Percentiles rank a stretch among this genome's conserved stretches.
These are phyloP conservation scores for Tulasnella calospora DNA, from an alignment of 768 basidiomycete genomes.

Conservation along the genomic window DNA sequence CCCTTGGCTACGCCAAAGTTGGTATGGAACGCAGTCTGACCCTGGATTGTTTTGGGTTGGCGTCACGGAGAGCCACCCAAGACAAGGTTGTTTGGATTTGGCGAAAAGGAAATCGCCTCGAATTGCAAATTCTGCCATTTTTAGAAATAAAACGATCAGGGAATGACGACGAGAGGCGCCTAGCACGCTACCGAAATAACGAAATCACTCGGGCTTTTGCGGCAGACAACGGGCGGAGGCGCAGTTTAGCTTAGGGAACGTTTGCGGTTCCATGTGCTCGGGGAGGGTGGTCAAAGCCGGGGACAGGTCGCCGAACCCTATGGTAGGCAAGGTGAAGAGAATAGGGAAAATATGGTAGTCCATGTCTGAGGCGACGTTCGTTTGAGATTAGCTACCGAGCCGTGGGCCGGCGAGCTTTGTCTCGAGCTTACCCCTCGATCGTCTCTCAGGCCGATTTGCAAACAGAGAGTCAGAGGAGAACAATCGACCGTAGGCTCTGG, in stretches of 20 bases:
- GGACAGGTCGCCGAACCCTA: not conserved
- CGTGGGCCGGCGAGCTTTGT: not conserved
- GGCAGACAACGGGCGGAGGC: not conserved
- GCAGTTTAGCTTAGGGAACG: not conserved
- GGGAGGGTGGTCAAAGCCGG: not conserved
- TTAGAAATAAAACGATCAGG: not conserved
- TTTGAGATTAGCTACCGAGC: not conserved
- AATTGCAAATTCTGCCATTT: not conserved
- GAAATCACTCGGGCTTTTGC: not conserved
- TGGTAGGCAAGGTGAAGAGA: not conserved
- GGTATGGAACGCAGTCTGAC: not conserved
- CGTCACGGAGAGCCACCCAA: not conserved
- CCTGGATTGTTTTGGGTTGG: not conserved
- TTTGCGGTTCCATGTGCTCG: not conserved
- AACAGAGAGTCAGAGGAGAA: not conserved
- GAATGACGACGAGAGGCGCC: not conserved
- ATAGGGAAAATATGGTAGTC: not conserved
- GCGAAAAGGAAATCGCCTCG: not conserved
- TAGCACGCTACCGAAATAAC: not conserved
- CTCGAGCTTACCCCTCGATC: not conserved
- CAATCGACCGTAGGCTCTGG: not conserved
- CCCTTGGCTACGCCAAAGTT: not conserved
- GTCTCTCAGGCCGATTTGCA: not conserved
- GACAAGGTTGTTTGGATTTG: not conserved
- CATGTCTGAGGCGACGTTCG: not conserved